Evolutionary conservation across 2,329 filamentous ascomycete genomes (phyloP), one percentile per base, ranked within the genome.

Genomic region (Fusarium nurragi): DNA sequence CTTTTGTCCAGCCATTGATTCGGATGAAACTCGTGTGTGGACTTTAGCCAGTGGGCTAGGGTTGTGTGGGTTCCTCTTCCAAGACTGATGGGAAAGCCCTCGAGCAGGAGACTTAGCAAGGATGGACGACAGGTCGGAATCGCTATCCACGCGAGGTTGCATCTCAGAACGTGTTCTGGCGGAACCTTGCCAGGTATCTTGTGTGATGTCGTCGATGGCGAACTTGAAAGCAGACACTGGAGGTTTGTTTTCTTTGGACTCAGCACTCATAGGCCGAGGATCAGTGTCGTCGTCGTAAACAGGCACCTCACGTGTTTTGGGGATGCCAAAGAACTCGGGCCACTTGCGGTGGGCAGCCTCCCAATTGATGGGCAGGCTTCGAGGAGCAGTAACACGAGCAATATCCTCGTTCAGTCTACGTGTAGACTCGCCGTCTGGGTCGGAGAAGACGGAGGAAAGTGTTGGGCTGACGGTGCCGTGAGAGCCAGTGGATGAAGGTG

Each of bases 381-480:
- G 74, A 12, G 76, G 71, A 6, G 77, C 76, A 14, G 78, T 80
- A 40, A 81, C 72, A 32, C 80, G 75, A 51, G 79, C 79, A 60
- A 83, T 81, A 36, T 84, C 79, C 48, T 84, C 79, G 67, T 83
- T 80, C 37, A 84, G 76, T 54, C 77, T 78, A 54, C 82, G 81
- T 37, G 83, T 85, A 26, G 83, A 84, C 72, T 86, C 84, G 73
- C 79, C 82, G 58, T 85, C 83, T 34, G 81, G 82, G 54, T 81
- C 80, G 54, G 83, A 81, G 60, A 84, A 83, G 68, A 86, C 76
- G 38, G 83, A 82, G 34, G 84, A 84, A 48, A 81, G 71, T 41
- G 83, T 86, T 51, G 82, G 80, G 70, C 82, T 84, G 64, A 86
- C 79, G 60, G 83, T 85, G 72, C 84, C 84, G 74, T 86, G 84